Evolutionary conservation across 257 asterid genomes (phyloP).

Genomic region (Petunia axillaris): DNA sequence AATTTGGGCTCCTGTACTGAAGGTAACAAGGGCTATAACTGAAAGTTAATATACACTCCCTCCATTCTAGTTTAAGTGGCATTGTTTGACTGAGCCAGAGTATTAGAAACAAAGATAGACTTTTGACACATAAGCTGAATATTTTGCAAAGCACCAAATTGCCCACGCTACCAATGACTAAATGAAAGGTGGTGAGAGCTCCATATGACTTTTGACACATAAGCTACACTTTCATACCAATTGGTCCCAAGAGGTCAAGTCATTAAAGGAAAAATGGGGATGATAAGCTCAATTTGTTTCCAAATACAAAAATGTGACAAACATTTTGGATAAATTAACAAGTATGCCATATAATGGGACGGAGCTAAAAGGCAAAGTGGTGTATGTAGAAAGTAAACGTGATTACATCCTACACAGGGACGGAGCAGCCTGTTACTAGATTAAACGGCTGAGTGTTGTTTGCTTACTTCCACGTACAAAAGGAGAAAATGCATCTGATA

Average conservation of each 20-base stretch:
- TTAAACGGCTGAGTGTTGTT: slow-evolving; percentile 6
- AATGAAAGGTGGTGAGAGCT: not conserved
- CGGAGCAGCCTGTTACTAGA: not conserved
- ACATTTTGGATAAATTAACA: not conserved
- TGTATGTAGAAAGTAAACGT: not conserved
- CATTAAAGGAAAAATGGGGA: not conserved
- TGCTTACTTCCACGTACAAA: not conserved
- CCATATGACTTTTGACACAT: not conserved
- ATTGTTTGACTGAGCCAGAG: slow-evolving; percentile 3
- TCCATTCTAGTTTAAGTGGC: not conserved
- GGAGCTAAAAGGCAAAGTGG: not conserved
- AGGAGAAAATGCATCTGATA: not conserved
- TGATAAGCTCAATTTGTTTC: not conserved
- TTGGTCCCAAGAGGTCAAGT: not conserved
- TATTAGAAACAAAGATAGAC: not conserved
- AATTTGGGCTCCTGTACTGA: not conserved
- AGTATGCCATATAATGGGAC: not conserved
- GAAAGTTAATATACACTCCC: not conserved
- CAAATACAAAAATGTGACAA: not conserved
- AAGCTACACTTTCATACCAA: not conserved
- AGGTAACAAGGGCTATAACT: not conserved
- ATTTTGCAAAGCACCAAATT: not conserved
- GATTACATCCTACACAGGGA: not conserved
- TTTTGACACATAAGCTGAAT: not conserved
- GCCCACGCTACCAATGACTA: not conserved